phyloP scores from a whole-genome alignment of 2,329 filamentous ascomycete species.

The Apiospora kogelbergensis region DNA sequence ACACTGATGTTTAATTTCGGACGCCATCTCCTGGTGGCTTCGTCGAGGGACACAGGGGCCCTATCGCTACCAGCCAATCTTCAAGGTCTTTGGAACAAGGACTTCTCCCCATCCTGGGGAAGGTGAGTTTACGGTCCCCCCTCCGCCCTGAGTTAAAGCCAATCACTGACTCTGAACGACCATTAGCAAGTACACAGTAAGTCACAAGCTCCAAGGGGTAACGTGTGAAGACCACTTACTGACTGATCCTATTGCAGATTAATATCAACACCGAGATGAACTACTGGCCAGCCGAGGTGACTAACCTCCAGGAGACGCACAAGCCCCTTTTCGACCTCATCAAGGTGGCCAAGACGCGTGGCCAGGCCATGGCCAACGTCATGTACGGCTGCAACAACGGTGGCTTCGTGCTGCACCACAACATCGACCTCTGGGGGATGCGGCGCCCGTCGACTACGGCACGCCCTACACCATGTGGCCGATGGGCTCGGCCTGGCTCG shows the following conservation, averaged over 20 bases:
- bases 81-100: slow-evolving; percentile 37
- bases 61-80: slow-evolving; percentile 31
- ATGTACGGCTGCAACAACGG: slow-evolving; percentile 37
- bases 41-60: slow-evolving; percentile 21
- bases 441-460: slow-evolving; percentile 34
- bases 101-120: slow-evolving; percentile 17
- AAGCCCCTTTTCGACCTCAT: slow-evolving; percentile 36
- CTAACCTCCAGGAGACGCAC: slow-evolving; percentile 37
- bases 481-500: slow-evolving; percentile 40
- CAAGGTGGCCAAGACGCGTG: slow-evolving; percentile 29
- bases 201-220: neutral
- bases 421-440: slow-evolving; percentile 41
- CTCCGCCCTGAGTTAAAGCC: too few species aligned
- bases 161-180: neutral
- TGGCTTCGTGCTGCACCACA: slow-evolving; percentile 39
- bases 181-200: slow-evolving; percentile 16
- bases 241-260: slow-evolving; percentile 9
- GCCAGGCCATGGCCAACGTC: slow-evolving; percentile 29
- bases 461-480: slow-evolving; percentile 36
- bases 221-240: neutral
- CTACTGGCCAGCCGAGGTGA: slow-evolving; percentile 27
- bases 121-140: neutral
- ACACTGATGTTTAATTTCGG: slow-evolving; percentile 33
- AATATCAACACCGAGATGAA: slow-evolving; percentile 24
- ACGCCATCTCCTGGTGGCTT: slow-evolving; percentile 31